Evolutionary conservation across 1,284 basidiomycete genomes (phyloP).

Genomic region (Leccinum angustisporum): DNA sequence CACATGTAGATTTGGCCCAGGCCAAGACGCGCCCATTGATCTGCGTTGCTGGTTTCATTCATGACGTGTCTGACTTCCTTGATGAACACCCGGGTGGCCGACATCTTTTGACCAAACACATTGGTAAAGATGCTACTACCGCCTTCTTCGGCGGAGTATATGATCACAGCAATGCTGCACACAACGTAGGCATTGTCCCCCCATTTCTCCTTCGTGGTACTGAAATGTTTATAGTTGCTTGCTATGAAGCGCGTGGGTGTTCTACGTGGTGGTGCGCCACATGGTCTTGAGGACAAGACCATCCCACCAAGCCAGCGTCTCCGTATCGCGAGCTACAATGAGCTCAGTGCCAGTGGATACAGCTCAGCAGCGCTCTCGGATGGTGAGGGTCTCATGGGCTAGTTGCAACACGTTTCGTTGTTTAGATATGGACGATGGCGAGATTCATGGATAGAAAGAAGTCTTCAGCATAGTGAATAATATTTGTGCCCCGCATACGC

Average conservation of each 20-base stretch:
- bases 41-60: conserved; percentile 87
- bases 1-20: conserved; percentile 66
- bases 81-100: conserved; percentile 86
- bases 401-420: neutral
- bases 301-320: conserved; percentile 70
- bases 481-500: conserved; percentile 1
- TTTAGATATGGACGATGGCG: conserved; percentile 1
- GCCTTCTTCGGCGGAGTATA: conserved; percentile 95
- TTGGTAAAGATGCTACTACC: conserved; percentile 84
- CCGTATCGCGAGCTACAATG: conserved; percentile 65
- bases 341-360: conserved; percentile 45
- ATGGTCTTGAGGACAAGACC: conserved; percentile 57
- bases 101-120: conserved; percentile 67
- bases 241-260: conserved; percentile 92
- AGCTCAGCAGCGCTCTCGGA: conserved; percentile 36
- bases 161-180: conserved; percentile 90
- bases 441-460: conserved; percentile 4
- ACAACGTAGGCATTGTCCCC: conserved; percentile 56
- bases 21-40: conserved; percentile 75
- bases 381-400: conserved; percentile 36
- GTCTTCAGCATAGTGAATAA: conserved; percentile 4
- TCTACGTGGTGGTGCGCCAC: conserved; percentile 71
- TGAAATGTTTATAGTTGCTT: conserved; percentile 49
- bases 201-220: neutral
- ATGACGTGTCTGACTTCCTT: conserved; percentile 84